phyloP scores from a whole-genome alignment of 2,329 filamentous ascomycete species.

The Xylariaceae sp. region DNA sequence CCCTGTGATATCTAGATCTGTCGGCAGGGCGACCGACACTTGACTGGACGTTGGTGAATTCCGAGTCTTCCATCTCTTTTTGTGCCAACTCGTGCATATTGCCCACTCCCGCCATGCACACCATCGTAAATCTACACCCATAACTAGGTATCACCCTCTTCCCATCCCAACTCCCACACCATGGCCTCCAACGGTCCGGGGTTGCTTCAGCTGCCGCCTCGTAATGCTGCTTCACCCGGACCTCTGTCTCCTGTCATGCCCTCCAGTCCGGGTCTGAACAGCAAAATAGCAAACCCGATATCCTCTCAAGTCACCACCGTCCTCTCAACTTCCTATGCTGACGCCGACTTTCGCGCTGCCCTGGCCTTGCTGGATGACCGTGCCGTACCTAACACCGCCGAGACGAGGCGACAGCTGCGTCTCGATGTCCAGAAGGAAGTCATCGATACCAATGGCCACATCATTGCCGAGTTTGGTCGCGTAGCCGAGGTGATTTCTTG shows the following conservation, averaged over 20 bases:
- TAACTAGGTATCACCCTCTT: too few species aligned
- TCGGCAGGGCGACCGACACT: too few species aligned
- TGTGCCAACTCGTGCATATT: too few species aligned
- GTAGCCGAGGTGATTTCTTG: conserved; percentile 68
- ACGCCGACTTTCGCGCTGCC: conserved; percentile 85
- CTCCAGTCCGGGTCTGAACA: conserved; percentile 27
- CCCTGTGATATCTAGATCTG: too few species aligned
- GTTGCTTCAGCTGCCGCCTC: conserved; percentile 24
- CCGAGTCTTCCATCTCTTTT: too few species aligned
- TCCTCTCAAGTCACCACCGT: conserved; percentile 79
- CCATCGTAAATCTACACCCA: too few species aligned
- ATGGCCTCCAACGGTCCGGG: conserved; percentile 30
- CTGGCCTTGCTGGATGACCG: conserved; percentile 73
- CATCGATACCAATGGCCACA: conserved; percentile 85
- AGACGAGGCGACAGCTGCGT: conserved; percentile 73
- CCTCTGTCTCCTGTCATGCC: conserved; percentile 31
- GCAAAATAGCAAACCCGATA: conserved; percentile 59
- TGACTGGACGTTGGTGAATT: too few species aligned
- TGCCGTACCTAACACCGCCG: conserved; percentile 67
- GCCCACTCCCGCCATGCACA: too few species aligned
- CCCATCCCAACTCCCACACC: conserved; percentile 8
- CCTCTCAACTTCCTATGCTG: conserved; percentile 86
- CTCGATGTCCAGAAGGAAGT: conserved; percentile 87
- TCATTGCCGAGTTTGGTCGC: conserved; percentile 81
- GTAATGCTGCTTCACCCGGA: conserved; percentile 24